Evolutionary conservation across 1,139 yeast genomes (phyloP), one percentile per base, ranked within the genome.

Genomic region (Saccharomycopsis hybrid): DNA sequence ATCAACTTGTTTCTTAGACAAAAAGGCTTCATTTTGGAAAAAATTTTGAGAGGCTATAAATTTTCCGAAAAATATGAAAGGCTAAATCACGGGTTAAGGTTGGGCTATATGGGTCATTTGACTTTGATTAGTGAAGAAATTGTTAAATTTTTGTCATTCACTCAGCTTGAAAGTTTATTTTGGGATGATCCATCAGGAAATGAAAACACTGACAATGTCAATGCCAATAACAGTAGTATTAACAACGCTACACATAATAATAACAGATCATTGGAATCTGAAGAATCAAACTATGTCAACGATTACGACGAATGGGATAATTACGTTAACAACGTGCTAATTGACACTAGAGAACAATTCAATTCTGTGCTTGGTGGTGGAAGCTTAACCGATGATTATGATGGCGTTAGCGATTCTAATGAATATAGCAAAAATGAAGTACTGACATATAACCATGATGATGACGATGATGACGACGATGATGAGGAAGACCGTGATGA

Each of bases 81-180:
- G 53, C 69, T 66, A 47, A 70, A 72, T 49, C 78, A 80, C 50
- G 85, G 87, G 1, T 75, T 87, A 56, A 77, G 97, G 57, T 72
- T 90, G 54, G 99, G 98, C 1, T 94, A 85, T 65, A 94, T 92
- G 95, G 99, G 99, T 31, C 98, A 92, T 66, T 73, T 92, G 62
- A 92, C 97, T 0, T 73, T 92, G 56, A 90, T 94, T 56, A 95
- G 97, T 5, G 98, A 94, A 64, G 99, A 92, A 64, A 95, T 92
- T 43, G 97, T 92, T 53, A 94, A 94, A 64, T 92, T 92, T 65
- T 85, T 54, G 18, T 43, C 50, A 11, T 46, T 43, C n/a, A 49
- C 43, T 29, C 44, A 50, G 13, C 32, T 52, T 31, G 41, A 40
- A 13, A 31, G 27, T 11, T 43, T 52, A n/a, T 47, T 52, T 30